These are phyloP conservation scores for Heterobasidion occidentale DNA, from an alignment of 1,284 basidiomycete genomes.

Conservation along the genomic window DNA sequence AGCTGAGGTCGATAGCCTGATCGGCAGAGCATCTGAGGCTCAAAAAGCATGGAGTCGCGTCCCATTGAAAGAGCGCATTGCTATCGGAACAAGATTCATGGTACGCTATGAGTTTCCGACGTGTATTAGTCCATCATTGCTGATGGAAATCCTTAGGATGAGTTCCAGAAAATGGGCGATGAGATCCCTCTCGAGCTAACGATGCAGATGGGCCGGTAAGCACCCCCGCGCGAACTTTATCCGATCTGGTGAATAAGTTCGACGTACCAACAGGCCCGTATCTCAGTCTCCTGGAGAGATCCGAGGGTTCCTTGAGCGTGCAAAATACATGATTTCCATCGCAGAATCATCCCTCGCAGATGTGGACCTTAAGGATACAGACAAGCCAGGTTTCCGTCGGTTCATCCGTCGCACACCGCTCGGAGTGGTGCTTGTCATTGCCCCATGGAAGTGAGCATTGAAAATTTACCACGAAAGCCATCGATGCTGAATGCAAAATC, in stretches of 20 bases:
- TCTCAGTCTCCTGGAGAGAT: slow-evolving; percentile 76
- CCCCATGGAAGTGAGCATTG: slow-evolving; percentile 79
- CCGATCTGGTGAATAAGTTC: background rate
- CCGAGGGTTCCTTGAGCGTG: slow-evolving; percentile 73
- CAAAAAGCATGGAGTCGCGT: slow-evolving; percentile 71
- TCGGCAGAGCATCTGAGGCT: slow-evolving; percentile 52
- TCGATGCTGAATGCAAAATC: background rate
- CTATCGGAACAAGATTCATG: slow-evolving; percentile 71
- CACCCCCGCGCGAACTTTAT: slow-evolving; percentile 3
- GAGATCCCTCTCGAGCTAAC: slow-evolving; percentile 74
- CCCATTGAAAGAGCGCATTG: slow-evolving; percentile 64
- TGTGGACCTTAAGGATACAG: slow-evolving; percentile 64
- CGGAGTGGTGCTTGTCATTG: slow-evolving; percentile 83
- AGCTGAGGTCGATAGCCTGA: slow-evolving; percentile 49
- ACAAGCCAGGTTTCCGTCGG: slow-evolving; percentile 76
- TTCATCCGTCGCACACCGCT: slow-evolving; percentile 79
- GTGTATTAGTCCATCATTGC: background rate
- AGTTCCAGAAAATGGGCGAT: slow-evolving; percentile 65
- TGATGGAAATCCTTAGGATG: slow-evolving; percentile 39
- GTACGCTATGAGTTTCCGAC: slow-evolving; percentile 28
- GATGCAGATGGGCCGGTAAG: slow-evolving; percentile 71
- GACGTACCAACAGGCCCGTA: slow-evolving; percentile 51
- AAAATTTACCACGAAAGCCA: background rate
- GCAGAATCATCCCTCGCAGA: slow-evolving; percentile 75
- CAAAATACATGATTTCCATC: slow-evolving; percentile 80